These are phyloP conservation scores for Pichia sp. DNA, from an alignment of 1,139 yeast genomes.

Conservation along the genomic window DNA sequence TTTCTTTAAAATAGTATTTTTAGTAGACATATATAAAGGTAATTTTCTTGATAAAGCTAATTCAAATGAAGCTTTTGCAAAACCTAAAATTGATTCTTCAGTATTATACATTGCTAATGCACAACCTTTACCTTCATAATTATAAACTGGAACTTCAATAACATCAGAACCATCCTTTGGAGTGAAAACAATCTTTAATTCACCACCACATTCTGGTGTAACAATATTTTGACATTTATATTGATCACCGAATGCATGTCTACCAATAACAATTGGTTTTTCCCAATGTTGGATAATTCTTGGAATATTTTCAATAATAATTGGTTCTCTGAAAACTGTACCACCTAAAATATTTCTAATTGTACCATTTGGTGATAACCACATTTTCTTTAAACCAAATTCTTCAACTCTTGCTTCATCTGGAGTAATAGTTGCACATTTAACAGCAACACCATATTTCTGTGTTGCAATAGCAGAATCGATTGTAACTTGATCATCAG, in stretches of 20 bases:
- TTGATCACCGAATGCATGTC: slow-evolving; percentile 85
- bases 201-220: slow-evolving; percentile 68
- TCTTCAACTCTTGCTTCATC: slow-evolving; percentile 78
- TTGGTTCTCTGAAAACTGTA: slow-evolving; percentile 79
- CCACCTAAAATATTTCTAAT: slow-evolving; percentile 77
- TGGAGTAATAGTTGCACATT: slow-evolving; percentile 84
- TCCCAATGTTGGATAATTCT: slow-evolving; percentile 75
- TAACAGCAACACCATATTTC: slow-evolving; percentile 73
- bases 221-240: slow-evolving; percentile 74
- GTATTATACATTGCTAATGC: slow-evolving; percentile 82
- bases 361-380: slow-evolving; percentile 83
- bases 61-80: slow-evolving; percentile 74
- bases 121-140: slow-evolving; percentile 62
- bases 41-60: slow-evolving; percentile 61
- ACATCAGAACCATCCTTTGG: slow-evolving; percentile 56
- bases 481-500: slow-evolving; percentile 64
- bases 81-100: slow-evolving; percentile 69
- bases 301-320: slow-evolving; percentile 64
- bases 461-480: slow-evolving; percentile 75
- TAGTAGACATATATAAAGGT: slow-evolving; percentile 67
- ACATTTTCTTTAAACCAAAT: slow-evolving; percentile 70
- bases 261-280: slow-evolving; percentile 75
- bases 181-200: slow-evolving; percentile 57
- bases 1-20: slow-evolving; percentile 73
- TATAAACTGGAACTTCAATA: slow-evolving; percentile 44